A percentile compares a stretch with the other conserved stretches of the same genome.
Conservation (phyloP, 208 protist genomes). For the Novymonas esmeraldas region DNA sequence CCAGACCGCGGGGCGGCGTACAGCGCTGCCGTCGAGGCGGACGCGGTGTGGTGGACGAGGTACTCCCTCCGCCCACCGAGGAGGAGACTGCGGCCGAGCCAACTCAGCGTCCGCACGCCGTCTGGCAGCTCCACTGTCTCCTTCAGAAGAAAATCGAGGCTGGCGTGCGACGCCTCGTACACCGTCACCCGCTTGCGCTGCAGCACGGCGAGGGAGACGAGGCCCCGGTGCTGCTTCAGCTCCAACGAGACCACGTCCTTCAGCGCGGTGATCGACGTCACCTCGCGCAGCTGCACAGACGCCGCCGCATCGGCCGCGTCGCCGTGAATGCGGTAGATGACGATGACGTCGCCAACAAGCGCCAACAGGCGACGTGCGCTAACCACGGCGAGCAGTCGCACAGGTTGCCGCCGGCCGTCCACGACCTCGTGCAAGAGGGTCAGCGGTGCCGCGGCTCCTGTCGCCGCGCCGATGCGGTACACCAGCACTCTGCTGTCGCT, state of each 20-base stretch:
- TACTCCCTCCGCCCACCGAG: slow-evolving; percentile 63
- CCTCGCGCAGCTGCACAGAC: slow-evolving; percentile 10
- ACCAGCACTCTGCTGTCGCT: slow-evolving; percentile 55
- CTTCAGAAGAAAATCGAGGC: slow-evolving; percentile 26
- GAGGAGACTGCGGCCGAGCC: slow-evolving; percentile 58
- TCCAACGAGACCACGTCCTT: slow-evolving; percentile 52
- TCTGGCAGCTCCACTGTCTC: slow-evolving; percentile 54
- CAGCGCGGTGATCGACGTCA: slow-evolving; percentile 17
- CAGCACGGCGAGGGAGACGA: slow-evolving; percentile 56
- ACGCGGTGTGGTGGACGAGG: slow-evolving; percentile 29
- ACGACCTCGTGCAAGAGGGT: slow-evolving; percentile 24
- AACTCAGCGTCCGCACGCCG: slow-evolving; percentile 45
- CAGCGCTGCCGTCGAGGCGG: slow-evolving; percentile 10
- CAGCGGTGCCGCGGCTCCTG: background rate
- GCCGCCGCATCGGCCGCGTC: background rate
- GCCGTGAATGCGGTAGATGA: slow-evolving; percentile 17
- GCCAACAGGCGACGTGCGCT: slow-evolving; percentile 39
- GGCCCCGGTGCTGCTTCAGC: slow-evolving; percentile 47
- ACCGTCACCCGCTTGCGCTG: slow-evolving; percentile 55
- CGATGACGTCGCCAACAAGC: slow-evolving; percentile 24
- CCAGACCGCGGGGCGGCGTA: slow-evolving; percentile 42
- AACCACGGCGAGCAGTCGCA: slow-evolving; percentile 43
- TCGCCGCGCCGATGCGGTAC: slow-evolving; percentile 28
- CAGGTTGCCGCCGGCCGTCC: slow-evolving; percentile 26
- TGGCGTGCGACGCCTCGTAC: slow-evolving; percentile 45